Evolutionary conservation across 2,329 filamentous ascomycete genomes (phyloP), one percentile per base, ranked within the genome.

Genomic region (Emericellopsis cladophorae): DNA sequence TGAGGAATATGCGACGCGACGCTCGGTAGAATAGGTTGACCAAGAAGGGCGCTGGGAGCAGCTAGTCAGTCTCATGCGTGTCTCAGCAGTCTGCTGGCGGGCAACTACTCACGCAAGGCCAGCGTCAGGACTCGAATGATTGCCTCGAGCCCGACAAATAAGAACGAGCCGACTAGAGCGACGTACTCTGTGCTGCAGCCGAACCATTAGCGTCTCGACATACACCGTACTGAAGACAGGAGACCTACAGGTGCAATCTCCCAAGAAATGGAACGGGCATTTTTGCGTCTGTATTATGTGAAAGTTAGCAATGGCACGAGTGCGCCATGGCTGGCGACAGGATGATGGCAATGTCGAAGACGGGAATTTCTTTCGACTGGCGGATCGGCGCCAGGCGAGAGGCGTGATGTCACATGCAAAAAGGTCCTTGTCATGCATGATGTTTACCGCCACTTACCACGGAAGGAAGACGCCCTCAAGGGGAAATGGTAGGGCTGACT

Each of bases 81-180:
- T 41, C 36, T 36, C 23, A 16, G 31, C 9, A 32, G 14, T 3
- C 26, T 21, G 18, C n/a, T 21, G 22, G 36, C 36, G 10, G 15
- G 16, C 16, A 23, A 14, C 36, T 21, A 65, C 81, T 58, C 66
- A 89, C 84, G 92, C 34, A 98, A 74, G 31, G 86, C 85, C 46
- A 95, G 74, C 2, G 92, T 96, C 46, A 95, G 76, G 44, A 94
- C 68, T 51, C 90, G 80, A 52, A 95, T 82, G 45, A 94, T 54
- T 42, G 80, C 79, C 61, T 98, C 92, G 49, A 95, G 71, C 37
- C 78, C 72, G 44, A 96, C 81, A 31, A 98, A 74, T 40, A 86
- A 54, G 53, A 96, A 84, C 7, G 90, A 96, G 42, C 80, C 79
- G 37, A 92, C 63, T 35, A 98, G 76, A 32, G 89, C 87, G 47